Percentiles rank a stretch among this genome's conserved stretches.
phyloP scores from a whole-genome alignment of 202 grass and related monocot species.

The Musa balbisiana region DNA sequence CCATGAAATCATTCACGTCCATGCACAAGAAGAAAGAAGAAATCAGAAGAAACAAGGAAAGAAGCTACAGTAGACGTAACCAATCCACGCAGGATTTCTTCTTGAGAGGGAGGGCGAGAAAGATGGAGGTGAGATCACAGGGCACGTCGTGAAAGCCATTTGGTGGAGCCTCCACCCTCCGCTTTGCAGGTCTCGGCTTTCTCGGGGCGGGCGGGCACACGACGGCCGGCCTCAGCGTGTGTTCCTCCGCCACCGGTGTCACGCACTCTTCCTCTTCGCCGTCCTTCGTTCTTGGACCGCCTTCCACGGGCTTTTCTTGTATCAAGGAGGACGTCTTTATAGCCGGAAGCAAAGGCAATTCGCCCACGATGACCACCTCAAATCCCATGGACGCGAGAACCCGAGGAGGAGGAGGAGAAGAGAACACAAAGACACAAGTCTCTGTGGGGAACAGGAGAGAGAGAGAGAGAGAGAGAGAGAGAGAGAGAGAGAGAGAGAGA shows the following conservation, averaged over 20 bases:
- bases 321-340: neutral
- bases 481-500: no score
- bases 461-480: no score
- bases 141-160: neutral
- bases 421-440: no score
- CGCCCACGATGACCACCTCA: neutral
- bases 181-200: neutral
- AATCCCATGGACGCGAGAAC: neutral
- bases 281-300: neutral
- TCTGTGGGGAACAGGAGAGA: neutral
- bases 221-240: constrained; percentile 6
- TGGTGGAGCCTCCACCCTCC: neutral
- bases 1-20: neutral
- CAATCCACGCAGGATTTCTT: constrained; percentile 4
- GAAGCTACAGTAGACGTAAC: neutral
- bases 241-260: constrained; percentile 12
- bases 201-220: constrained; percentile 5
- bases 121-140: constrained; percentile 1
- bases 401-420: no score
- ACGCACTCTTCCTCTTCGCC: constrained; percentile 3
- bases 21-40: neutral
- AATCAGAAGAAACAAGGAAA: neutral
- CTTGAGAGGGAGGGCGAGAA: neutral
- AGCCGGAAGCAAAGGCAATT: neutral
- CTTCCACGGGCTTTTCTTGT: neutral